Percentiles rank a stretch among this genome's conserved stretches.
phyloP scores from a whole-genome alignment of 768 basidiomycete genomes.

The Collybiopsis luxurians region DNA sequence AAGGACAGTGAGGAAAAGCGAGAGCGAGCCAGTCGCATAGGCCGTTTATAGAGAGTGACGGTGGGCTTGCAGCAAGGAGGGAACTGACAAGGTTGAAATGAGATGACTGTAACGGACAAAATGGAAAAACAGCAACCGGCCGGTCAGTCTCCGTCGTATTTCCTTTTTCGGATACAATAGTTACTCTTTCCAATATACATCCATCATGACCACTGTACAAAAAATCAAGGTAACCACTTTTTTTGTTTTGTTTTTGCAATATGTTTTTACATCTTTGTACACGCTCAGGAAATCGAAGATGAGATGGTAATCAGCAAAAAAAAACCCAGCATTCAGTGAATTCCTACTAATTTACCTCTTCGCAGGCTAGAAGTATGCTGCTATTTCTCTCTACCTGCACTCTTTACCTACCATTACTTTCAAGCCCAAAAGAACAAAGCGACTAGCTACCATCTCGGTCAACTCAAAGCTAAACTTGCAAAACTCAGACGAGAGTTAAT shows the following conservation, averaged over 20 bases:
- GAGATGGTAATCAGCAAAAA: slow-evolving; percentile 70
- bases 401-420: not conserved
- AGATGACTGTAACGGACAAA: not conserved
- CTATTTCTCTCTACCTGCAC: slow-evolving; percentile 2
- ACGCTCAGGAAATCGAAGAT: slow-evolving; percentile 85
- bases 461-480: slow-evolving; percentile 97
- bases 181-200: not conserved
- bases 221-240: slow-evolving; percentile 69
- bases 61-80: slow-evolving; percentile 23
- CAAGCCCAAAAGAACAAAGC: slow-evolving; percentile 94
- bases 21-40: slow-evolving; percentile 56
- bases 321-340: not conserved
- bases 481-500: slow-evolving; percentile 96
- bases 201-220: slow-evolving; percentile 82
- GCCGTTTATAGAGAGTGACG: slow-evolving; percentile 13
- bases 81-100: slow-evolving; percentile 4
- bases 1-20: slow-evolving; percentile 15
- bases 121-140: not conserved
- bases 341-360: slow-evolving; percentile 8
- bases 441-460: slow-evolving; percentile 93
- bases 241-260: slow-evolving; percentile 16
- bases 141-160: not conserved
- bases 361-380: slow-evolving; percentile 75
- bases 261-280: slow-evolving; percentile 17
- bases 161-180: not conserved